Evolutionary conservation across 1,284 basidiomycete genomes (phyloP), one percentile per base, ranked within the genome.

Genomic region (Puccinia triticina): DNA sequence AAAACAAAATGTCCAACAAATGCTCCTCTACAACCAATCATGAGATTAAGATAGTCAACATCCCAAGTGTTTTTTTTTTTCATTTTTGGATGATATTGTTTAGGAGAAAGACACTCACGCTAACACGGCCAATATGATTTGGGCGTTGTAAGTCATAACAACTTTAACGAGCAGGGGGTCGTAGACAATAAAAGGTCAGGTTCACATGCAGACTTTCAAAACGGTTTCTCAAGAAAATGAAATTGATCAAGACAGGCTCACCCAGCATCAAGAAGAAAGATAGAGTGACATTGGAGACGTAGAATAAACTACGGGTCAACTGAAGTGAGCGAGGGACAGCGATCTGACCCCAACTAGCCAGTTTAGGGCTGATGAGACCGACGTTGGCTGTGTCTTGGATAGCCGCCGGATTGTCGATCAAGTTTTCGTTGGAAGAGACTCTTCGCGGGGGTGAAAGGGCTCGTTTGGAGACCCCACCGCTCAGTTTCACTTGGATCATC

Each of bases 1-100:
- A 85, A 85, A 18, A 83, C 53, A 21, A 84, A 84, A 61, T 85
- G 84, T 0, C 84, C 84, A 29, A 85, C 79, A 74, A 85, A 84
- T 4, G 84, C 84, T 43, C 84, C 84, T 10, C 84, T 85, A 72
- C 29, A 37, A 71, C n/a, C 43, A 32, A 4, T 8, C 48, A 29
- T 10, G 26, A 34, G 8, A 29, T n/a, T 23, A 21, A 40, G 3
- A n/a, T 34, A 43, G n/a, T 69, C 12, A 26, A 46, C 26, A 18
- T 69, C n/a, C 18, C 26, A n/a, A n/a, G n/a, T 2, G 37, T 46
- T 2, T 2, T n/a, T 2, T 23, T 10, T 69, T 23, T 23, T 29
- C 43, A 18, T 23, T 4, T 46, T 23, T 5, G 40, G 14, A 40
- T 50, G 55, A 5, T 59, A n/a, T 7, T 8, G 21, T 59, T 5